Base-by-base conservation (phyloP, 2,329 filamentous ascomycete species). In the Fusarium solani-melongenae region DNA sequence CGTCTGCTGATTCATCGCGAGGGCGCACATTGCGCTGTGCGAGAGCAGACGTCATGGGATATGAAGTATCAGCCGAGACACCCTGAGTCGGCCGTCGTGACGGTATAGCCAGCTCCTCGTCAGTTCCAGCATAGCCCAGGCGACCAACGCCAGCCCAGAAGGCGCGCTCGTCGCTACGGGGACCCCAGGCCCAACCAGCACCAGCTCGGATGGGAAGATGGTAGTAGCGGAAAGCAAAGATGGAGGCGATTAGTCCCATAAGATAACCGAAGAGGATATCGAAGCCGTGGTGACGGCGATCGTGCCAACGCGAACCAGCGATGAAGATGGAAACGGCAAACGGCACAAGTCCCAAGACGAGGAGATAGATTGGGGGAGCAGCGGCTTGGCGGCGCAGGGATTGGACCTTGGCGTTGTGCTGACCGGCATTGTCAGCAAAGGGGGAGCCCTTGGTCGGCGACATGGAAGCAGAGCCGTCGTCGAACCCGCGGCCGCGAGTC, bases 201-300 rank as follows among this genome's bases (percentile, higher is more conserved):
- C 94, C 94, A n/a, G 79, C 78, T 24, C 75, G 78, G 71, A 97
- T 91, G 1, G 95, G 94, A 11, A 96, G 84, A 79, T 98, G 94
- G 80, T 98, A 98, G 84, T 92, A 94, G 27, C 93, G 88, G 85
- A 98, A 98, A 4, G 92, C 89, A 75, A 96, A 91, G 80, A 92
- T 91, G 22, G 93, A 89, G 39, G 89, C 89, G 51, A 91, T 83
- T 15, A 92, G 88, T 10, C 96, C 96, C 70, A 98, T 92, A 14
- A 93, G 74, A 64, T 92, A 93, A n/a, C 96, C 96, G 71, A 93
- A 94, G 3, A 98, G 83, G 73, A 98, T 93, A 74, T 98, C 96
- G 80, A 98, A 96, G n/a, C 92, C 95, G 80, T 96, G 93, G 82
- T 98, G 96, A 41, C 94, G 91, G 84, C 92, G 97, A 81, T 98